Conservation (phyloP, 164 flowering plant species). For the Warburgia ugandensis region DNA sequence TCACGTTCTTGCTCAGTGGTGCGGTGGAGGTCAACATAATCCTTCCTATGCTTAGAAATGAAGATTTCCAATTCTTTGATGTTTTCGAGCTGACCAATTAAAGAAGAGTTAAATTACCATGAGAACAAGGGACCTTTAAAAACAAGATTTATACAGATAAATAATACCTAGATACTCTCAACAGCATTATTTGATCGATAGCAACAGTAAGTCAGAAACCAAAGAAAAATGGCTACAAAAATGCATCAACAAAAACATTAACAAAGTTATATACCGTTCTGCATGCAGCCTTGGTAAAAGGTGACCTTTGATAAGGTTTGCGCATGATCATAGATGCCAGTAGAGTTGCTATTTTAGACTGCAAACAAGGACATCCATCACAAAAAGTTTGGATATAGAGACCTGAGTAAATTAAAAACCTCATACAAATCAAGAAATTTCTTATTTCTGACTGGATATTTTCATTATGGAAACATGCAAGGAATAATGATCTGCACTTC, state of each 20-base stretch:
- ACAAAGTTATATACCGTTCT: conserved; percentile 49
- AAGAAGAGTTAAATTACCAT: neutral
- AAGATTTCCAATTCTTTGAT: conserved; percentile 71
- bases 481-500: no score
- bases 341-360: conserved; percentile 73
- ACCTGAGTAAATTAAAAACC: neutral
- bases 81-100: conserved; percentile 62
- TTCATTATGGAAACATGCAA: no score
- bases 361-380: conserved; percentile 14
- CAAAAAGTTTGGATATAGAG: conserved; percentile 1
- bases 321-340: conserved; percentile 77
- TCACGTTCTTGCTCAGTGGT: conserved; percentile 91
- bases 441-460: no score
- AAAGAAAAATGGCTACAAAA: neutral
- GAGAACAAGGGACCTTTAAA: neutral
- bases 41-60: conserved; percentile 73
- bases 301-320: conserved; percentile 57
- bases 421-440: neutral
- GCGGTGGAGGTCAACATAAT: conserved; percentile 78
- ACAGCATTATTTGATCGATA: neutral
- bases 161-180: neutral
- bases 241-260: neutral
- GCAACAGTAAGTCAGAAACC: neutral
- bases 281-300: conserved; percentile 68
- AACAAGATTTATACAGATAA: no score